A percentile compares a stretch with the other conserved stretches of the same genome.
These are phyloP conservation scores for Rubroboletus satanas DNA, from an alignment of 768 basidiomycete genomes.

Conservation along the genomic window DNA sequence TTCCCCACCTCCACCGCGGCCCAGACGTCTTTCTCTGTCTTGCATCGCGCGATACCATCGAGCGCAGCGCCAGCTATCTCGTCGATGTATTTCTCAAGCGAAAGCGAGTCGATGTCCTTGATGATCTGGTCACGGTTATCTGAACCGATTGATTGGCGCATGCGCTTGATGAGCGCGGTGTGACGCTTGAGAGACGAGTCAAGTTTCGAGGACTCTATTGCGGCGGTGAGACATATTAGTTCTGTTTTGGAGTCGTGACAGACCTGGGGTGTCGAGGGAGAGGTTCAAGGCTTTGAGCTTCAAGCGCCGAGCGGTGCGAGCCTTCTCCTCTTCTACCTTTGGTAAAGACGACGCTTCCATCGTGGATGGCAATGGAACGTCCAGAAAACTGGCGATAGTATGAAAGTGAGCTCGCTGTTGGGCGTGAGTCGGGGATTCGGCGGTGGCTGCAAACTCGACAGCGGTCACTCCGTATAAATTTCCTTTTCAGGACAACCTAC, in stretches of 20 bases:
- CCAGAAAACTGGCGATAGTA: not conserved
- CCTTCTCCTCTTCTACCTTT: conserved; percentile 48
- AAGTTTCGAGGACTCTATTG: conserved; percentile 64
- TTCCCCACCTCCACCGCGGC: conserved; percentile 81
- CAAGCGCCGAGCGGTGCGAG: conserved; percentile 52
- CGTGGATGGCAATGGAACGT: not conserved
- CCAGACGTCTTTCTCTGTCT: conserved; percentile 90
- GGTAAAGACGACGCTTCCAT: conserved; percentile 25
- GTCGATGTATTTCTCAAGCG: conserved; percentile 93
- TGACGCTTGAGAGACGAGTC: conserved; percentile 96
- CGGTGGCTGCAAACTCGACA: conserved; percentile 7
- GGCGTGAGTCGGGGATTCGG: conserved; percentile 8
- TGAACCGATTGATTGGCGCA: conserved; percentile 77
- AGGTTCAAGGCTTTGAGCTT: conserved; percentile 58
- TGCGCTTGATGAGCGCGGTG: conserved; percentile 91
- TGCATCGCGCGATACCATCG: conserved; percentile 84
- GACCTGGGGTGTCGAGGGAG: conserved; percentile 47
- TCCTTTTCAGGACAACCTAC: conserved; percentile 11
- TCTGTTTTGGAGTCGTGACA: conserved; percentile 11
- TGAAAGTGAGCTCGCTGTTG: conserved; percentile 2
- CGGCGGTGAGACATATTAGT: conserved; percentile 5
- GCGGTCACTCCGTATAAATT: not conserved
- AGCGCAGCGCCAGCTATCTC: conserved; percentile 85
- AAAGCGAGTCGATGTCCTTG: conserved; percentile 87
- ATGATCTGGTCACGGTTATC: conserved; percentile 84